phyloP scores from a whole-genome alignment of 139 green algal genomes.

The Chlamydomonas incerta region DNA sequence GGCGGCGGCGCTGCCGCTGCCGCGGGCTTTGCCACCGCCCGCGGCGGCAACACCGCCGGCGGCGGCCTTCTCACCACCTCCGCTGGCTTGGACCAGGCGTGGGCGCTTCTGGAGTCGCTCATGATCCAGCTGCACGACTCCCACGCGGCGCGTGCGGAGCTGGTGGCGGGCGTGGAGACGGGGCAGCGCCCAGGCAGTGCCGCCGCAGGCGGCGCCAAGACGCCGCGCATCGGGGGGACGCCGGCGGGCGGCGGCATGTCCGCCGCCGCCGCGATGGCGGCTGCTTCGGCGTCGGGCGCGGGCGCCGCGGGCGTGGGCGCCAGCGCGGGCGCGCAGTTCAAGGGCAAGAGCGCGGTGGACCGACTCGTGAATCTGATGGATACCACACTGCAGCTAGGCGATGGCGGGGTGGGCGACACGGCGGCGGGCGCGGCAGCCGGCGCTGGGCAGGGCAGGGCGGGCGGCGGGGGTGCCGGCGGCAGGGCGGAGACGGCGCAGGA shows the following conservation, averaged over 20 bases:
- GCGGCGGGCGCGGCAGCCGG: background rate
- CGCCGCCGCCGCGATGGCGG: background rate
- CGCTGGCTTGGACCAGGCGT: background rate
- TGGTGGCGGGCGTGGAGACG: background rate
- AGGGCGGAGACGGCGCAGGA: background rate
- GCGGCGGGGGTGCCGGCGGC: background rate
- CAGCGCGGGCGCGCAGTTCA: too few species aligned
- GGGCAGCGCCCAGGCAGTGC: background rate
- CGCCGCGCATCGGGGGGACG: too few species aligned
- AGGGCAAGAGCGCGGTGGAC: background rate
- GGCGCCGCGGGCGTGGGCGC: too few species aligned
- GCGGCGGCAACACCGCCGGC: too few species aligned
- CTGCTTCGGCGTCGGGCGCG: background rate
- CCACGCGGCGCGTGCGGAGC: background rate
- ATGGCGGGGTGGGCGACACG: background rate
- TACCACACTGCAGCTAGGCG: background rate
- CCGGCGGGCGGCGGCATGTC: background rate
- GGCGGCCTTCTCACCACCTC: background rate
- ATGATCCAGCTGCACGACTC: slow-evolving; percentile 35
- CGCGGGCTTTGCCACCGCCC: background rate
- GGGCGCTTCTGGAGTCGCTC: slow-evolving; percentile 17
- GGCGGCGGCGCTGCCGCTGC: too few species aligned
- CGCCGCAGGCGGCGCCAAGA: background rate
- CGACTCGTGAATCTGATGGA: background rate
- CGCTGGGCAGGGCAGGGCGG: background rate